These are phyloP conservation scores for Rhododendron griersonianum DNA, from an alignment of 148 eudicot species.

Conservation along the genomic window DNA sequence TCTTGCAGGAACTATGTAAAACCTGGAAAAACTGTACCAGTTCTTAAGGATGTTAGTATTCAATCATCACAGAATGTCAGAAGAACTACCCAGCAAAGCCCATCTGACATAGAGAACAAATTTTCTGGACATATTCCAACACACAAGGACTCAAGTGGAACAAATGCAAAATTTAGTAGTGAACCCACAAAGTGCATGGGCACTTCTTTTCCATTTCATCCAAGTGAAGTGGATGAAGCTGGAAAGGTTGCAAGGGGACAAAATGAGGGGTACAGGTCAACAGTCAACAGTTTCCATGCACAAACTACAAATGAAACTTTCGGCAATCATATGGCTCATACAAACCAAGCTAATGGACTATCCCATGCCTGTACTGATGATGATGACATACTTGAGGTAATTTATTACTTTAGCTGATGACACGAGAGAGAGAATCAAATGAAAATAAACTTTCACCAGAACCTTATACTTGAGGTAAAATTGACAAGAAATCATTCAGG, in stretches of 20 bases:
- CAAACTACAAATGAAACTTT: conserved; percentile 22
- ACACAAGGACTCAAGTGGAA: conserved; percentile 29
- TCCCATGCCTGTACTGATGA: conserved; percentile 37
- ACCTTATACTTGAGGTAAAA: neutral
- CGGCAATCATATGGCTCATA: conserved; percentile 24
- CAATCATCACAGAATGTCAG: conserved; percentile 25
- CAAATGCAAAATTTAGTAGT: conserved; percentile 15
- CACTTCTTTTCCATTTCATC: conserved; percentile 17
- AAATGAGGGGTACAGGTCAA: conserved; percentile 22
- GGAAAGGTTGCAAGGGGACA: conserved; percentile 25
- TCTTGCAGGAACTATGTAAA: conserved; percentile 50
- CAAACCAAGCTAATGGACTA: conserved; percentile 28
- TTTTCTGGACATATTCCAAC: conserved; percentile 29
- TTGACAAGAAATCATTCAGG: neutral
- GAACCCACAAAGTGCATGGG: conserved; percentile 22
- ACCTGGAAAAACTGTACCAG: conserved; percentile 66
- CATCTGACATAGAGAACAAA: conserved; percentile 22
- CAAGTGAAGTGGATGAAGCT: conserved; percentile 26
- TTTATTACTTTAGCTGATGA: neutral
- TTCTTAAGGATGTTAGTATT: conserved; percentile 30
- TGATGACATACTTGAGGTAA: conserved; percentile 92
- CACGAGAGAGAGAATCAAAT: neutral
- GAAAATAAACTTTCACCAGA: neutral
- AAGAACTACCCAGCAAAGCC: conserved; percentile 23
- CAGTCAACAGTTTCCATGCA: conserved; percentile 22